Percentiles rank a stretch among this genome's conserved stretches.
Evolutionary conservation across 75 land plant species (phyloP).

Genomic region (Gnetum montanum): DNA sequence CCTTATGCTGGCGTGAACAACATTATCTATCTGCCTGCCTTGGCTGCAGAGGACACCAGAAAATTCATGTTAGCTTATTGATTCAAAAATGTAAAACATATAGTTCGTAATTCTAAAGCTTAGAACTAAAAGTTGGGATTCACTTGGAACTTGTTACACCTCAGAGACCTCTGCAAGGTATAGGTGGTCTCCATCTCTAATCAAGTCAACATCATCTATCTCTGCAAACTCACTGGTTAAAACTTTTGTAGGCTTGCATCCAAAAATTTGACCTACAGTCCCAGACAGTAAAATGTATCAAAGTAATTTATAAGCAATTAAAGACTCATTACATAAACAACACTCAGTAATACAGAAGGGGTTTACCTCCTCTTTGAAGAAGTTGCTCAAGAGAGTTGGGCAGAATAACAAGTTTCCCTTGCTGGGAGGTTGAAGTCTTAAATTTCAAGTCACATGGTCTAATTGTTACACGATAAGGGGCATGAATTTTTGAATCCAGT

Average conservation of each 20-base stretch:
- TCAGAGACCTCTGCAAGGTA: slow-evolving; percentile 25
- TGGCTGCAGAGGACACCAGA: too few species aligned
- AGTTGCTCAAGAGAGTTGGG: slow-evolving; percentile 40
- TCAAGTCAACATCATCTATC: slow-evolving; percentile 47
- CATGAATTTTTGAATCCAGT: too few species aligned
- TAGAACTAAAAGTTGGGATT: too few species aligned
- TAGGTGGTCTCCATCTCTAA: slow-evolving; percentile 71
- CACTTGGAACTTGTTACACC: too few species aligned
- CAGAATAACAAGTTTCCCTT: slow-evolving; percentile 35
- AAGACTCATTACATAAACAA: neutral
- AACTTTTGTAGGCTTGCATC: slow-evolving; percentile 29
- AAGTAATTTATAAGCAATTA: neutral
- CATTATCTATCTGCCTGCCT: too few species aligned
- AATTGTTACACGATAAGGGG: too few species aligned
- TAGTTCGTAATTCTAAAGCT: too few species aligned
- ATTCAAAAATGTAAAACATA: too few species aligned
- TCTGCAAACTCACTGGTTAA: slow-evolving; percentile 45
- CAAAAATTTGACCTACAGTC: slow-evolving; percentile 35
- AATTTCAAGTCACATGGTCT: slow-evolving; percentile 10
- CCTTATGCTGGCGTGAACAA: too few species aligned
- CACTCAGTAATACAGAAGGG: neutral
- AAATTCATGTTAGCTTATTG: too few species aligned
- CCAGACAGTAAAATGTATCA: neutral
- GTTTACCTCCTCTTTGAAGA: slow-evolving; percentile 29
- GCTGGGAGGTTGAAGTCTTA: slow-evolving; percentile 4